These are phyloP conservation scores for Monosporascus sp. DNA, from an alignment of 2,329 filamentous ascomycete species.

Conservation along the genomic window DNA sequence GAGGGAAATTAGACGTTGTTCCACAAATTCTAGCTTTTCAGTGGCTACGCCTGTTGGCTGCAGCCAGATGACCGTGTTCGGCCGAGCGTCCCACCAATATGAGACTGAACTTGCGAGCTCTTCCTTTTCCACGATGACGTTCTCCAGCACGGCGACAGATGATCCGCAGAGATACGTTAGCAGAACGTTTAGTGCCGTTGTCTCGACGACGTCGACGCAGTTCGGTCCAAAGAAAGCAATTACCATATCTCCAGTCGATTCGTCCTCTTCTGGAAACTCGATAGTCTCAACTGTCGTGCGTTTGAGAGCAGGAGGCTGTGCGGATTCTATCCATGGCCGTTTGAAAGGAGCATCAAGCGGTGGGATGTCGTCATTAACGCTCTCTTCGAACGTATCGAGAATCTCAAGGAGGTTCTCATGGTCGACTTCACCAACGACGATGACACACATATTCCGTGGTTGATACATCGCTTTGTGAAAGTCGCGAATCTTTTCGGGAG, in stretches of 20 bases:
- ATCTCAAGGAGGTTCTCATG: slow-evolving; percentile 74
- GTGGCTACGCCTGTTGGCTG: slow-evolving; percentile 83
- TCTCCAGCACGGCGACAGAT: slow-evolving; percentile 87
- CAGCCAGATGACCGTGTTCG: slow-evolving; percentile 79
- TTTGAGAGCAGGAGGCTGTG: slow-evolving; percentile 65
- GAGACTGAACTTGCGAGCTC: slow-evolving; percentile 83
- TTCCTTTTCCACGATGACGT: slow-evolving; percentile 86
- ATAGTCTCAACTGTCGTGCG: slow-evolving; percentile 71
- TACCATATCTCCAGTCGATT: slow-evolving; percentile 82
- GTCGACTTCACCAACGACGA: slow-evolving; percentile 88
- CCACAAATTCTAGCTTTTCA: slow-evolving; percentile 74
- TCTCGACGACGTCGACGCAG: slow-evolving; percentile 62
- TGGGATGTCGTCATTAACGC: slow-evolving; percentile 78
- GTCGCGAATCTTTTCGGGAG: slow-evolving; percentile 82
- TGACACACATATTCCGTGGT: slow-evolving; percentile 85
- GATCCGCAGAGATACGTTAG: slow-evolving; percentile 88
- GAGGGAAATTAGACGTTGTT: slow-evolving; percentile 78
- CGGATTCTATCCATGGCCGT: slow-evolving; percentile 86
- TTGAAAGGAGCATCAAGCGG: slow-evolving; percentile 69
- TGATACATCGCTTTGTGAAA: slow-evolving; percentile 98
- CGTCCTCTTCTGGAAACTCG: slow-evolving; percentile 94
- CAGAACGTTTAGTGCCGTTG: slow-evolving; percentile 71
- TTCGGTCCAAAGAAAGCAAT: slow-evolving; percentile 84
- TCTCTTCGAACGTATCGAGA: slow-evolving; percentile 81
- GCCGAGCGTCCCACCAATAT: slow-evolving; percentile 72